Evolutionary conservation across 495 filamentous ascomycete species (phyloP).

Genomic region (Amorphotheca resinae): DNA sequence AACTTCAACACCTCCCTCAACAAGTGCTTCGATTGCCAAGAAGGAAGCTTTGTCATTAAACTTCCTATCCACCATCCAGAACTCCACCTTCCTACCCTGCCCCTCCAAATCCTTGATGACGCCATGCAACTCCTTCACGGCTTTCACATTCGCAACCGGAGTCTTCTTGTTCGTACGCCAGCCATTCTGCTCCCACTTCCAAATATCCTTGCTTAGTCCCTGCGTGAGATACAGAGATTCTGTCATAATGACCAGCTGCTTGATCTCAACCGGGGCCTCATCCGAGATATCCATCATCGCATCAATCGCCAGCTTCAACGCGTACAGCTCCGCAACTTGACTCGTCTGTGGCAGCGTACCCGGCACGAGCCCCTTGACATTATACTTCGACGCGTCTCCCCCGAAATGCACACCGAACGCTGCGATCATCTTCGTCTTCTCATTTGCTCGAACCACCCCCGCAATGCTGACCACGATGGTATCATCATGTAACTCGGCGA

Average conservation of each 20-base stretch:
- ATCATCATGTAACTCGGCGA: background rate
- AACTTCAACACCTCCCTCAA: background rate
- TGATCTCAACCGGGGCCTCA: background rate
- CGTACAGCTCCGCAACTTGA: constrained; percentile 27
- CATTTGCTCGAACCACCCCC: background rate
- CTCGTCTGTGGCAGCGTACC: constrained; percentile 20
- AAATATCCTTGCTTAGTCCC: constrained; percentile 13
- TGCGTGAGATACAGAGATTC: constrained; percentile 22
- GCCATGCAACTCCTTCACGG: constrained; percentile 16
- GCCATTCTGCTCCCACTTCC: constrained; percentile 15
- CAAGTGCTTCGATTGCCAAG: background rate
- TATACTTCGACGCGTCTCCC: background rate
- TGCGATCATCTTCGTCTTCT: constrained; percentile 7
- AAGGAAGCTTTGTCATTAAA: background rate
- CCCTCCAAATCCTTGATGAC: background rate
- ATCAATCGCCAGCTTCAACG: constrained; percentile 28
- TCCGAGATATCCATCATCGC: constrained; percentile 5
- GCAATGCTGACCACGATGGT: background rate
- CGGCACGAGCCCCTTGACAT: constrained; percentile 3
- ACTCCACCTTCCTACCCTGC: background rate
- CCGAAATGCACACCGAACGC: constrained; percentile 15
- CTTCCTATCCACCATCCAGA: background rate
- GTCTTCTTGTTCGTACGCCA: constrained; percentile 13
- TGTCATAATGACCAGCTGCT: constrained; percentile 19
- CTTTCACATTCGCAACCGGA: constrained; percentile 21